These are phyloP conservation scores for Phlebiopsis gigantea DNA, from an alignment of 768 basidiomycete species.

Conservation along the genomic window DNA sequence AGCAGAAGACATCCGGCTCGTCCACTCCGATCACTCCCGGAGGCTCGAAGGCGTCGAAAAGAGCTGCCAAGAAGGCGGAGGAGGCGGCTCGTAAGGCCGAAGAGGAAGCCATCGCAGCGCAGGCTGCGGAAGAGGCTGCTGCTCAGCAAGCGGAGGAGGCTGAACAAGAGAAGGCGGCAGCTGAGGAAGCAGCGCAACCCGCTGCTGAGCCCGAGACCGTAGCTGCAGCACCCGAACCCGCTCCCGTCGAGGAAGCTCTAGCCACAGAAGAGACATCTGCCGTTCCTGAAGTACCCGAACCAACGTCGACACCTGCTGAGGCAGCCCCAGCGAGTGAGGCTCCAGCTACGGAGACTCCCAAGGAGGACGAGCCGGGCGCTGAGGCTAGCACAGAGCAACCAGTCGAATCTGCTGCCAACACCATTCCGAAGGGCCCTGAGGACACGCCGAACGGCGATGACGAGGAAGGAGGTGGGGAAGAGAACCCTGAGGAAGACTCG, in stretches of 20 bases:
- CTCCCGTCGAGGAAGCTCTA: neutral
- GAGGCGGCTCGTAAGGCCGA: slow-evolving; percentile 14
- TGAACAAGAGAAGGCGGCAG: neutral
- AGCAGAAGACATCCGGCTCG: neutral
- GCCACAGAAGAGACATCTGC: neutral
- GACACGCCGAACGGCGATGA: slow-evolving; percentile 5
- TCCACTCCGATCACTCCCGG: slow-evolving; percentile 2
- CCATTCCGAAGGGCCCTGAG: slow-evolving; percentile 6
- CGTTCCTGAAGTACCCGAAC: neutral
- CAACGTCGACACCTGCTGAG: neutral
- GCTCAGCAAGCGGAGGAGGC: slow-evolving; percentile 16
- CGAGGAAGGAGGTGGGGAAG: neutral
- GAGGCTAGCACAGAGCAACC: slow-evolving; percentile 4
- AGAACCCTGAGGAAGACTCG: slow-evolving; percentile 1
- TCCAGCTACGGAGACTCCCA: neutral
- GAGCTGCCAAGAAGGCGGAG: slow-evolving; percentile 15
- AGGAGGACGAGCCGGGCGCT: slow-evolving; percentile 4
- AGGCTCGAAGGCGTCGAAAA: neutral
- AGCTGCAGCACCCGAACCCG: slow-evolving; percentile 1
- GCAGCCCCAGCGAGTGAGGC: neutral
- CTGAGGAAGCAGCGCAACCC: neutral
- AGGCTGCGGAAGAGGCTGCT: slow-evolving; percentile 18
- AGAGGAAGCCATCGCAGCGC: slow-evolving; percentile 21
- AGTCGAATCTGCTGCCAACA: slow-evolving; percentile 5
- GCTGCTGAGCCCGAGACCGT: neutral